These are phyloP conservation scores for Penicillium odoratum DNA, from an alignment of 495 filamentous ascomycete species.

Conservation along the genomic window DNA sequence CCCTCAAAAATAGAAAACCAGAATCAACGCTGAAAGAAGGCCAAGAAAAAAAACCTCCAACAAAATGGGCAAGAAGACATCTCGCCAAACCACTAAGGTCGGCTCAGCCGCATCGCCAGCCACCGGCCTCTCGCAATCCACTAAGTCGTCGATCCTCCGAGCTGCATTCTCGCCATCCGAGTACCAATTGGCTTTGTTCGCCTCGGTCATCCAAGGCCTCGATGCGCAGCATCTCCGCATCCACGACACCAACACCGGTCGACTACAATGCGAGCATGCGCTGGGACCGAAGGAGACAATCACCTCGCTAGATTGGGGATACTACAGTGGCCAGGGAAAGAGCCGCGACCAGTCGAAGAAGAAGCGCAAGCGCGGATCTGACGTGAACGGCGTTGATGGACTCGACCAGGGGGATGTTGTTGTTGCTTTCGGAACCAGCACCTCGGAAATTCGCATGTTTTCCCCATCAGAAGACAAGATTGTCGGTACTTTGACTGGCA, in stretches of 20 bases:
- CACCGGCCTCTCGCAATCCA: slow-evolving; percentile 36
- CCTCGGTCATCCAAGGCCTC: slow-evolving; percentile 59
- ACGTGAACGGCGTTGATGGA: slow-evolving; percentile 44
- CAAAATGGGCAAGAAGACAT: slow-evolving; percentile 54
- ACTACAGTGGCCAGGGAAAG: slow-evolving; percentile 37
- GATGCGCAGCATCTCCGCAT: slow-evolving; percentile 60
- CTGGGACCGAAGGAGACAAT: slow-evolving; percentile 50
- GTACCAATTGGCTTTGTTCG: slow-evolving; percentile 59
- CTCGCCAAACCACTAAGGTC: slow-evolving; percentile 46
- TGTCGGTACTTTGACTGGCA: slow-evolving; percentile 49
- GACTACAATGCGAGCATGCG: slow-evolving; percentile 57
- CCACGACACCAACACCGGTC: slow-evolving; percentile 58
- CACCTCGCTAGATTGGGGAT: slow-evolving; percentile 61
- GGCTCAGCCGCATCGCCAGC: slow-evolving; percentile 49
- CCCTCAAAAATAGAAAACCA: slow-evolving; percentile 6
- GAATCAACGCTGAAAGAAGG: background rate
- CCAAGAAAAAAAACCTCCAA: slow-evolving; percentile 22
- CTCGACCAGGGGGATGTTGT: slow-evolving; percentile 45
- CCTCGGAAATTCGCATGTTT: slow-evolving; percentile 55
- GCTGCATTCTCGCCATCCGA: slow-evolving; percentile 56
- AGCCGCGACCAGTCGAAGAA: slow-evolving; percentile 49
- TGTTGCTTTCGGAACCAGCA: slow-evolving; percentile 55
- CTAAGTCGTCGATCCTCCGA: slow-evolving; percentile 51
- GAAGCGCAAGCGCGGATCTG: slow-evolving; percentile 55
- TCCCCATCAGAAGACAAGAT: slow-evolving; percentile 53